A percentile compares a stretch with the other conserved stretches of the same genome.
These are phyloP conservation scores for Alternaria brassicicola DNA, from an alignment of 2,329 filamentous ascomycete genomes.

Conservation along the genomic window DNA sequence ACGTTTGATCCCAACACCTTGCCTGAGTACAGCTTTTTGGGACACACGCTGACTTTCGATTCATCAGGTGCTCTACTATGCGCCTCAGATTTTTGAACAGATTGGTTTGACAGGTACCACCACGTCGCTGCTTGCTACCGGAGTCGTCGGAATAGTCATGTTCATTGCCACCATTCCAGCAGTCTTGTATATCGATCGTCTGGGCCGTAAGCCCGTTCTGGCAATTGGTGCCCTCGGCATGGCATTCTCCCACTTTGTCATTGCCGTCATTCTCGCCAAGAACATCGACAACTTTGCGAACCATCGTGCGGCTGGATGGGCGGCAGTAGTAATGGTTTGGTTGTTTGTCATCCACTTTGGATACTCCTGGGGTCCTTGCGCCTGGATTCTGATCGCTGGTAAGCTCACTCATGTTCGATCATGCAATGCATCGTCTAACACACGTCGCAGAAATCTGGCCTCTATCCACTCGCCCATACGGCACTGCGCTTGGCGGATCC, in stretches of 20 bases:
- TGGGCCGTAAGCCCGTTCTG: conserved; percentile 69
- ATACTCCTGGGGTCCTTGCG: conserved; percentile 75
- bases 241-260: conserved; percentile 72
- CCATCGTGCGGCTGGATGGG: conserved; percentile 68
- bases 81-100: conserved; percentile 57
- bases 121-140: conserved; percentile 68
- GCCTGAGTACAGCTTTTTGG: too few relatives aligned
- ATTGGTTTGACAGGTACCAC: conserved; percentile 56
- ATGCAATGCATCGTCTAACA: not conserved
- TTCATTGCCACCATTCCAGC: conserved; percentile 66
- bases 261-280: conserved; percentile 71
- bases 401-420: not conserved
- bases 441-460: conserved; percentile 69
- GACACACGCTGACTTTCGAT: not conserved
- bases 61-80: conserved; percentile 55
- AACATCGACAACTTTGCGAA: conserved; percentile 65
- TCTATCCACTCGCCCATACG: conserved; percentile 69
- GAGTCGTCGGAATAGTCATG: conserved; percentile 74
- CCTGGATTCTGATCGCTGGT: conserved; percentile 72
- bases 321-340: conserved; percentile 72
- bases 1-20: not conserved
- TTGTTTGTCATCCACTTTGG: conserved; percentile 77
- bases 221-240: conserved; percentile 71
- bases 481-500: conserved; percentile 68
- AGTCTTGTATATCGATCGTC: conserved; percentile 68